Base-by-base conservation (phyloP, 2,329 filamentous ascomycete genomes). In the Diaporthe sp. region DNA sequence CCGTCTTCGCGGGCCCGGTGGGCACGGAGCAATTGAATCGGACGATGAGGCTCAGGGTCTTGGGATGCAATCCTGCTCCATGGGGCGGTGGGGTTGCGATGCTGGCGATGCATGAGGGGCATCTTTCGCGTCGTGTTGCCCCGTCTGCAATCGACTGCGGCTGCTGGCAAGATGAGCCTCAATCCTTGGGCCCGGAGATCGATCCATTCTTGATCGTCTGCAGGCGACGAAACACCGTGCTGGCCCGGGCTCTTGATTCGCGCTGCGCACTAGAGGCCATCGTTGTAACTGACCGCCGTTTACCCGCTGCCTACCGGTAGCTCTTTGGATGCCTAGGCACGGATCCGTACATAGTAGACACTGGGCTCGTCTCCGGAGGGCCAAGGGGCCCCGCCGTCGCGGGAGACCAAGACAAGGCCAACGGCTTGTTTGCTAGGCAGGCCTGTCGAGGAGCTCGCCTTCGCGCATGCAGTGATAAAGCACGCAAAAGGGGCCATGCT, bases 241-340 rank as follows among this genome's bases (percentile, higher is more conserved):
- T 49, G 74, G 42, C 51, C 74, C 70, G 70, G 71, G 60, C 74
- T 61, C 34, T 74, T 31, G 31, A 53, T 47, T 53, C 31, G 55
- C 47, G 71, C 73, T 57, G 71, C 49, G 28, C 47, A 58, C 47
- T 71, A 71, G 58, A 67, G 42, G 53, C 53, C 49, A 65, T 65
- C 68, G 68, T 71, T 73, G 53, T 63, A 73, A 76, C 75, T 76
- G 75, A 76, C 75, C 75, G 75, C 75, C 73, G 73, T 75, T 75
- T 76, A 63, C 37, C 68, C 73, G 55, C n/a, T 53, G 25, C 55
- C 73, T 55, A 75, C 47, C 47, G 65, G 65, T 37, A 51, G 47
- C 65, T 39, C 34, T 55, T 55, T 55, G 31, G 22, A 42, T 25
- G 37, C 42, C 42, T 49, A 42, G 61, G 10, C 12, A 39, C 37